phyloP scores from a whole-genome alignment of 2,329 filamentous ascomycete genomes.

The Pseudocercospora pini-densiflorae region DNA sequence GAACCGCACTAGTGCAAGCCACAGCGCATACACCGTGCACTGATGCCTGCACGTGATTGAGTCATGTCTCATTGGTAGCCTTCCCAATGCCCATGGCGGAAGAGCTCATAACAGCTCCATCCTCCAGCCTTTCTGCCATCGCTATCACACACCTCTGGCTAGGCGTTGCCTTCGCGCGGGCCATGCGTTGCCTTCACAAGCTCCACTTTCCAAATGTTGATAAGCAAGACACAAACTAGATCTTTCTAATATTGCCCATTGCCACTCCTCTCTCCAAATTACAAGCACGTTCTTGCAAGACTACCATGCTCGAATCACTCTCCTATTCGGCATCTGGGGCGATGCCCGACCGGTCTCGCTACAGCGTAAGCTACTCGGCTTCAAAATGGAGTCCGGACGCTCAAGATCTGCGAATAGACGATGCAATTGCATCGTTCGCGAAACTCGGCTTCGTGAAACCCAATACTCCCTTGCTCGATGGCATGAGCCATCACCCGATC shows the following conservation, averaged over 20 bases:
- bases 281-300: neutral
- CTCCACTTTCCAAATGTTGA: neutral
- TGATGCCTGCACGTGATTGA: slow-evolving; percentile 3
- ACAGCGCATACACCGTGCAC: neutral
- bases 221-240: neutral
- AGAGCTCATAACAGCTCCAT: neutral
- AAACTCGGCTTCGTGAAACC: neutral
- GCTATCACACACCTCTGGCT: neutral
- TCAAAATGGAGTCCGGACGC: slow-evolving; percentile 1
- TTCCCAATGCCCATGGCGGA: neutral
- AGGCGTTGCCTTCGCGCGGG: neutral
- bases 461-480: neutral
- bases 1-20: slow-evolving; percentile 3
- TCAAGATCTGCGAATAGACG: slow-evolving; percentile 6
- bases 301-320: slow-evolving; percentile 12
- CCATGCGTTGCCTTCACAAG: slow-evolving; percentile 1
- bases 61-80: slow-evolving; percentile 11
- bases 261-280: neutral
- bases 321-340: slow-evolving; percentile 11
- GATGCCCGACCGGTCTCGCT: slow-evolving; percentile 10
- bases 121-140: slow-evolving; percentile 1
- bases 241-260: neutral
- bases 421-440: slow-evolving; percentile 5
- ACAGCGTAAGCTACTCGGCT: slow-evolving; percentile 12
- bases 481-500: neutral